phyloP scores from a whole-genome alignment of 805 yeast genomes.

The Schwanniomyces sp. region DNA sequence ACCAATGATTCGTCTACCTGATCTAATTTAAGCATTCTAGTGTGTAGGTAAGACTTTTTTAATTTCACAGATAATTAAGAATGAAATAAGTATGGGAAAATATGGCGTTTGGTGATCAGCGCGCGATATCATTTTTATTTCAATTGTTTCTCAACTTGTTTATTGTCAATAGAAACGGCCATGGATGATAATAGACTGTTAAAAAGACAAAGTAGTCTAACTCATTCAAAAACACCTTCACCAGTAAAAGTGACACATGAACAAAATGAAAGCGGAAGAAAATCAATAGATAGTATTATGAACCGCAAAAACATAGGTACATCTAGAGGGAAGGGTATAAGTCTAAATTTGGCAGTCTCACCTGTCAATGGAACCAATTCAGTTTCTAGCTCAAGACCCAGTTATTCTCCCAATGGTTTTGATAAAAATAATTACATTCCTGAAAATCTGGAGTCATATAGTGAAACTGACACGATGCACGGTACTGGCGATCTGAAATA shows the following conservation, averaged over 20 bases:
- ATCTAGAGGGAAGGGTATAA: conserved; percentile 29
- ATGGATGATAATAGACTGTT: not conserved
- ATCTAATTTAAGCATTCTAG: not conserved
- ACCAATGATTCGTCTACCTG: conserved; percentile 9
- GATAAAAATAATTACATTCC: not conserved
- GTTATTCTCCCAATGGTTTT: not conserved
- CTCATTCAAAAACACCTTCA: not conserved
- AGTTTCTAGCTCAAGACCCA: not conserved
- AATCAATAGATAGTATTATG: not conserved
- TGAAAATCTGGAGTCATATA: conserved; percentile 2
- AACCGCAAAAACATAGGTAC: not conserved
- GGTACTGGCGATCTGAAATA: conserved; percentile 17
- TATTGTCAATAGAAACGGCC: not conserved
- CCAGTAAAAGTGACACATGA: not conserved
- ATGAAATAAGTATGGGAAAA: not conserved
- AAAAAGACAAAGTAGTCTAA: not conserved
- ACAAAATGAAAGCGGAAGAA: not conserved
- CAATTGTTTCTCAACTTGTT: not conserved
- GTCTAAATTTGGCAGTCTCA: conserved; percentile 30
- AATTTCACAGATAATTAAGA: not conserved
- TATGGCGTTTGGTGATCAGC: not conserved
- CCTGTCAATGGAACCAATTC: conserved; percentile 11
- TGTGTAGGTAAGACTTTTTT: not conserved
- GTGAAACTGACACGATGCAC: not conserved
- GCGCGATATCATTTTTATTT: not conserved